Evolutionary conservation across 1,139 yeast species (phyloP), one percentile per base, ranked within the genome.

Genomic region (Diutina ranongensis): DNA sequence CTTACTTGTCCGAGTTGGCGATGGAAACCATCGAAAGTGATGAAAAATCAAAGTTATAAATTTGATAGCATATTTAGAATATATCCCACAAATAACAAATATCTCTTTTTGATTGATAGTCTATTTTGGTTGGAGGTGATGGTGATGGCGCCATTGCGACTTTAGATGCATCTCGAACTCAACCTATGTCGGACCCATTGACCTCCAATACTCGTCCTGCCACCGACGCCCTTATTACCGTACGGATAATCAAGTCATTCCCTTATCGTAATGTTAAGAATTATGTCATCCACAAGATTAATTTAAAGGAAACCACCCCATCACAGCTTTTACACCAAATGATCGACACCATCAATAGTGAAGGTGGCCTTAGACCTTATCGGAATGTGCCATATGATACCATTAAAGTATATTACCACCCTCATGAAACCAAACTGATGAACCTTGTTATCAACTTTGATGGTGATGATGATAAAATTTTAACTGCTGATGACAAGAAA

Each of bases 351-450:
- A 82, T 88, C 49, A 68, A 75, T 46, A 73, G 82, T 4, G 74
- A 80, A 8, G 87, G 94, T 1, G 78, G 76, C 0, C 76, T 81
- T 51, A 72, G 96, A 55, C 95, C 97, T 1, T 89, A 80, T 61
- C 73, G 97, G 55, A 83, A 73, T 51, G 84, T 85, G n/a, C 68
- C 68, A 1, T 82, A 80, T 55, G 86, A 92, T 57, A 70, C 94
- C 0, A 60, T 92, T 50, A 92, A 94, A 63, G 73, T 92, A 16
- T 92, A 92, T 63, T 84, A 96, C 34, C 87, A 86, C 58, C 97
- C 98, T 0, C 97, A 92, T 60, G 95, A 95, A 7, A 76, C 95
- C 35, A 92, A 92, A 64, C 86, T 97, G 2, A 84, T 88, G 80
- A 88, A 92, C 58, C 71, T 92, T 53, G 94, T 87, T 45, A 84